These are phyloP conservation scores for Priceomyces medius DNA, from an alignment of 805 yeast species.

Conservation along the genomic window DNA sequence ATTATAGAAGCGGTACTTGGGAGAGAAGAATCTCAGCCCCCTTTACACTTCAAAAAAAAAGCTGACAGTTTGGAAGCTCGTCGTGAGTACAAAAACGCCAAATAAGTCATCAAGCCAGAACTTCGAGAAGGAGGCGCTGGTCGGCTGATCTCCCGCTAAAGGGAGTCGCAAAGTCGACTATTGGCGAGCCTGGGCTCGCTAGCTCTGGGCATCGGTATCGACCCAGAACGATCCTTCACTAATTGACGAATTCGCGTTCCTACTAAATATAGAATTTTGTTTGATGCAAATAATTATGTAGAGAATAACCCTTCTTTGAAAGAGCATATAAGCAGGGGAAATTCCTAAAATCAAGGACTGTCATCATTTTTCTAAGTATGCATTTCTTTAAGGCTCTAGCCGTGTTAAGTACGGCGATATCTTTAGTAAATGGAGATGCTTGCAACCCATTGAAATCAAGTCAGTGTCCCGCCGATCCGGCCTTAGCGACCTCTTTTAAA, in stretches of 20 bases:
- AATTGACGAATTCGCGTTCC: constrained; percentile 1
- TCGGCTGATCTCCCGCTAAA: no score
- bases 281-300: constrained; percentile 4
- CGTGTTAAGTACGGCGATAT: neutral
- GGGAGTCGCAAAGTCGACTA: no score
- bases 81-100: no score
- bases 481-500: constrained; percentile 27
- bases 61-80: no score
- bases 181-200: neutral
- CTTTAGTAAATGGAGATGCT: constrained; percentile 2
- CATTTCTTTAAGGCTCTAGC: neutral
- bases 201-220: neutral
- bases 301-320: neutral
- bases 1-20: no score
- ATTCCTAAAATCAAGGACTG: neutral
- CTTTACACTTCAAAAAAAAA: no score
- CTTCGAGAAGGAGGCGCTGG: no score
- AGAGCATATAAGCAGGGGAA: neutral
- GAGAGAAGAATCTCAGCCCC: no score
- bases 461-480: constrained; percentile 28
- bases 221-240: neutral
- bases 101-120: no score
- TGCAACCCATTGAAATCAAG: constrained; percentile 29
- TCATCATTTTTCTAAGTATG: neutral
- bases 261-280: constrained; percentile 4